These are phyloP conservation scores for Rhodotorula sphaerocarpa DNA, from an alignment of 768 basidiomycete species.

Conservation along the genomic window DNA sequence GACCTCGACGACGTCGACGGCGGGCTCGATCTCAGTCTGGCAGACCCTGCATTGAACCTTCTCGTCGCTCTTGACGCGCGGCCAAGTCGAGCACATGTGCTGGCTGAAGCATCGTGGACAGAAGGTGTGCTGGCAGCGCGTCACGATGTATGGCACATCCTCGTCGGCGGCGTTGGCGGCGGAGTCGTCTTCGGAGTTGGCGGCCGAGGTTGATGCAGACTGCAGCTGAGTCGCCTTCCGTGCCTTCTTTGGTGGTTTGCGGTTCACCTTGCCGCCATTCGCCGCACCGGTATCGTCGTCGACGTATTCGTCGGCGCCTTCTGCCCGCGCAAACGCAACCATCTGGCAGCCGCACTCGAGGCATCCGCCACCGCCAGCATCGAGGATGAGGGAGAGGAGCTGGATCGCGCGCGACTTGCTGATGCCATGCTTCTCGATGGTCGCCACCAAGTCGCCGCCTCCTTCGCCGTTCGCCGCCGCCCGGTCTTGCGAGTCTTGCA, in stretches of 20 bases:
- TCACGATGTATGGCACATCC: conserved; percentile 54
- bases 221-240: neutral
- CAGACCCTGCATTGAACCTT: conserved; percentile 68
- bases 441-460: conserved; percentile 58
- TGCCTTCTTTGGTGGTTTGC: neutral
- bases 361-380: conserved; percentile 80
- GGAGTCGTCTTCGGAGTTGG: conserved; percentile 27
- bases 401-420: conserved; percentile 62
- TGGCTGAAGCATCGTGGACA: conserved; percentile 76
- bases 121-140: conserved; percentile 88
- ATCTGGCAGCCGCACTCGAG: conserved; percentile 78
- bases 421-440: conserved; percentile 70
- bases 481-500: conserved; percentile 50
- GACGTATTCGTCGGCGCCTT: conserved; percentile 13
- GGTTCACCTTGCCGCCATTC: conserved; percentile 1
- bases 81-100: conserved; percentile 72
- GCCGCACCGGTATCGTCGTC: neutral
- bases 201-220: conserved; percentile 12
- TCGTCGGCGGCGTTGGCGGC: neutral
- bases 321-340: conserved; percentile 44
- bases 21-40: conserved; percentile 56
- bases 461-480: conserved; percentile 42
- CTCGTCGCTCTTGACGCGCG: conserved; percentile 53
- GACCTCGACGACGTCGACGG: conserved; percentile 72
- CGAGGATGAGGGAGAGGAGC: conserved; percentile 75